Conservation (phyloP, 2,329 filamentous ascomycete species). For the Phialemoniopsis sp. region DNA sequence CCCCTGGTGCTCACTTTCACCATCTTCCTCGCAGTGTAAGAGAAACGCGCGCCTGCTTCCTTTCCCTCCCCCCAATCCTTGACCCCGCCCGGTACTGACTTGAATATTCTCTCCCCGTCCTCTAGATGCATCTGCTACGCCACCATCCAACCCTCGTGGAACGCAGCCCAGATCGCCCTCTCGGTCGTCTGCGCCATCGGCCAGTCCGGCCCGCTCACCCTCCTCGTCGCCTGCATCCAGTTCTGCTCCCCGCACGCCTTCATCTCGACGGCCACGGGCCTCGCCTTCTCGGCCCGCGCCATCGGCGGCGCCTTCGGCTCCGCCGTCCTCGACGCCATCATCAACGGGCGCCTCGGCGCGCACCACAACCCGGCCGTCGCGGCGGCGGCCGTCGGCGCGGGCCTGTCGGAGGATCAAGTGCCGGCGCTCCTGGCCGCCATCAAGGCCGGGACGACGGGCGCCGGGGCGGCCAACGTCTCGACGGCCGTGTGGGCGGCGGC, state of each 20-base stretch:
- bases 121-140: slow-evolving; percentile 38
- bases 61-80: too few species aligned
- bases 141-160: slow-evolving; percentile 33
- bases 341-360: slow-evolving; percentile 33
- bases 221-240: slow-evolving; percentile 40
- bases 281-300: slow-evolving; percentile 43
- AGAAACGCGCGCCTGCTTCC: too few species aligned
- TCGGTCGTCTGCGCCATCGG: slow-evolving; percentile 39
- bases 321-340: slow-evolving; percentile 42
- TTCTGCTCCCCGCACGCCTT: slow-evolving; percentile 44
- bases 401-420: slow-evolving; percentile 28
- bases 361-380: slow-evolving; percentile 30
- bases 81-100: too few species aligned
- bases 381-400: slow-evolving; percentile 31
- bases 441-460: slow-evolving; percentile 18
- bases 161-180: slow-evolving; percentile 34
- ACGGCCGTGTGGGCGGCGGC: slow-evolving; percentile 25
- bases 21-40: slow-evolving; percentile 37
- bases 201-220: slow-evolving; percentile 38
- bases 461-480: slow-evolving; percentile 26
- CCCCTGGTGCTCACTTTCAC: slow-evolving; percentile 39
- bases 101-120: neutral
- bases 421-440: slow-evolving; percentile 28
- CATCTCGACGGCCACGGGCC: slow-evolving; percentile 43
- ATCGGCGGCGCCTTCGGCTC: slow-evolving; percentile 46